Evolutionary conservation across 495 filamentous ascomycete genomes (phyloP), one percentile per base, ranked within the genome.

Genomic region (Lichina pygmaea): DNA sequence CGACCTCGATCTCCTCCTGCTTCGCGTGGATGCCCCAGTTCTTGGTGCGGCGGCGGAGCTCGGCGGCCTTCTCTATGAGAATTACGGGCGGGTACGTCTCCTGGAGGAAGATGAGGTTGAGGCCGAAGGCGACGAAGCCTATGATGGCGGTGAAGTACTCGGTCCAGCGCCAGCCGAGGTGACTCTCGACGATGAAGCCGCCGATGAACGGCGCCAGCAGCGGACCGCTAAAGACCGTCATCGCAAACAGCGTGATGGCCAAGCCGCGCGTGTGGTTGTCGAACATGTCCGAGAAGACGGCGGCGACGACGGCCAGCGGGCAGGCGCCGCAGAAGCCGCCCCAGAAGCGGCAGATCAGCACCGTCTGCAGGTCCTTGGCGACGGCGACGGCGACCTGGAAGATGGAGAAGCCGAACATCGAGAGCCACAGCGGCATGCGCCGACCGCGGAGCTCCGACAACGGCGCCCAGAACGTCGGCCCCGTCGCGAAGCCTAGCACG

Each of bases 11-110:
- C 61, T 92, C 83, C 55, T 92, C 85, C 57, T 92, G 81, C 55
- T 85, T 91, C 42, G 84, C 81, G 60, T 92, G 83, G 50, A 93
- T 91, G 41, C 81, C 85, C 83, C 84, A 91, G 61, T 91, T 92
- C 55, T 73, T 71, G 7, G 85, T 92, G 41, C 78, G 62, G 9
- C 81, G 78, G 42, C 85, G 78, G 16, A 93, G 65, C 46, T 85
- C 74, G 0, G 68, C 57, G 6, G 84, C 85, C 59, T 92, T 91
- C 30, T 62, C 56, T 43, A 89, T 68, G 0, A 92, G 66, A 44
- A 92, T 75, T 4, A 81, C 63, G 0, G 84, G 82, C 13, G 83
- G 24, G 53, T 92, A 93, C 0, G 83, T 81, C 60, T 93, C 84
- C 50, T 71, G 48, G 32, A 92, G 64, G 62, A 85, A 83, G 46